These are phyloP conservation scores for Beta vulgaris DNA, from an alignment of 148 eudicot species.

Conservation along the genomic window DNA sequence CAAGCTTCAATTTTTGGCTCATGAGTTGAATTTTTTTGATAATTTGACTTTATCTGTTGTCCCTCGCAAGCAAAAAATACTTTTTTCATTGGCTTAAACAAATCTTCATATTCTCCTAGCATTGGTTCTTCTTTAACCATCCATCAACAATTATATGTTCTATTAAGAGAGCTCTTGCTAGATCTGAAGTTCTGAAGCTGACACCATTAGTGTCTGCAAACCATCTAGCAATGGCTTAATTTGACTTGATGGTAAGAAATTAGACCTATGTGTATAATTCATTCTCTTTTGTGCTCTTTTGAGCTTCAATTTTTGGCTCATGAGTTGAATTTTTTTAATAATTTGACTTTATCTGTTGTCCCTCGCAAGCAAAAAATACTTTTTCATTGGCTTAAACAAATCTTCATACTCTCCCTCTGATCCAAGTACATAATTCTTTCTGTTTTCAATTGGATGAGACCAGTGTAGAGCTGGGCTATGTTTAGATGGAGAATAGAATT, in stretches of 20 bases:
- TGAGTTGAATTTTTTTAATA: not conserved
- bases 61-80: not conserved
- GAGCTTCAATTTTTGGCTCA: not conserved
- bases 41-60: not conserved
- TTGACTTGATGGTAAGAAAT: conserved; percentile 63
- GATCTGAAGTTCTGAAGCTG: conserved; percentile 78
- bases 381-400: not conserved
- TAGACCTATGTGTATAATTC: not conserved
- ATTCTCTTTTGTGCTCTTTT: not conserved
- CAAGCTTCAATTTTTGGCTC: not conserved
- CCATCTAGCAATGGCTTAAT: conserved; percentile 85
- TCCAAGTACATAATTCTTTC: not conserved
- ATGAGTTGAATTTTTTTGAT: not conserved
- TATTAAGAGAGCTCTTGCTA: conserved; percentile 72
- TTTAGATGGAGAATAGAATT: not conserved
- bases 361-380: no score
- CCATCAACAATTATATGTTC: conserved; percentile 84
- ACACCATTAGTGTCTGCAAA: conserved; percentile 70
- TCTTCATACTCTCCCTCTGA: not conserved
- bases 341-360: not conserved
- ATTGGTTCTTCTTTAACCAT: conserved; percentile 61
- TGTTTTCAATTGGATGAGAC: no score
- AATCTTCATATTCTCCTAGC: no score
- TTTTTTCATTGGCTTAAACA: no score
- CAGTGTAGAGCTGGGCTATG: not conserved